Base-by-base conservation (phyloP, 1,139 yeast species). In the Scheffersomyces cryptocercus region DNA sequence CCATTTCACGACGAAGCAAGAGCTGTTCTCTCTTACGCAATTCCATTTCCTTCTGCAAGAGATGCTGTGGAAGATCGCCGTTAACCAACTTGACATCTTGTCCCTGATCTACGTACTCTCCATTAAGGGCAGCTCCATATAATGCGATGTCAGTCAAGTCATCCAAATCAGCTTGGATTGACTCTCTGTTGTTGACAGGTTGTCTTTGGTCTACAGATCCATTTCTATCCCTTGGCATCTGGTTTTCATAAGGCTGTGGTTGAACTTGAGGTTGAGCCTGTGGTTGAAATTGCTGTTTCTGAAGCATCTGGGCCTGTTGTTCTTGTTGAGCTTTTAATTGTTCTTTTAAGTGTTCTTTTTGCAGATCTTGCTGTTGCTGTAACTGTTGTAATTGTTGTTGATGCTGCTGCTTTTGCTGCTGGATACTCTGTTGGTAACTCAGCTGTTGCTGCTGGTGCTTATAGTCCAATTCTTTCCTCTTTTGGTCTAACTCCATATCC, bases 121-220 rank as follows among this genome's bases (percentile, higher is more conserved):
- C 68, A 43, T 65, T 64, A 38, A 68, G 52, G 9, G 54, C 51
- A 16, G 70, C 75, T 2, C 75, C 73, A 49, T 70, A 73, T 11
- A 72, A 43, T 1, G 80, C 80, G 46, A 73, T 71, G 49, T 72
- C 76, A 2, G 77, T 59, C 43, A 75, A 64, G 50, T 77, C 81
- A 32, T 69, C 68, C 36, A 76, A 62, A 47, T 73, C 64, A 37
- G 64, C 70, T 14, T 40, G 42, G 12, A 40, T 37, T 6, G 43
- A 40, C n/a, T 41, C 42, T 36, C 47, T 35, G 5, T 35, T 29
- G 15, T 35, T 40, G 15, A 12, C 35, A 5, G 26, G 28, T n/a
- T 20, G 26, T 20, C 26, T 20, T 20, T 20, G 26, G 28, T 24
- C 15, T 14, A 28, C 38, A 28, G 12, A 10, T 10, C 38, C 38